A percentile compares a stretch with the other conserved stretches of the same genome.
Evolutionary conservation across 345 rosid genomes (phyloP).

Genomic region (Eucalyptus globulus): DNA sequence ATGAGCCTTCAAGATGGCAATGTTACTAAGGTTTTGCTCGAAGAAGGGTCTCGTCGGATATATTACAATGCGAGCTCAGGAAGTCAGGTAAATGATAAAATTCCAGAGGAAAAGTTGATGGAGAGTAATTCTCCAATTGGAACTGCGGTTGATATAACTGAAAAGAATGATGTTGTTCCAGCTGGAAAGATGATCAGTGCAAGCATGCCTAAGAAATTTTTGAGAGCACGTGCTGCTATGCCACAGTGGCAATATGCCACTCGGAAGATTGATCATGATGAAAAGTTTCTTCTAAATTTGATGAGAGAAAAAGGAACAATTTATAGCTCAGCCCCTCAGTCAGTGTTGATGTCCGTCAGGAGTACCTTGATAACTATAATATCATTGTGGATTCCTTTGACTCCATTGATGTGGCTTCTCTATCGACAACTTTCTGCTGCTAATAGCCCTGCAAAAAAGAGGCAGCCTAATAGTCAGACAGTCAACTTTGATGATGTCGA

Average conservation of each 20-base stretch:
- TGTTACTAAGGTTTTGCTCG: conserved; percentile 64
- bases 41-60: conserved; percentile 92
- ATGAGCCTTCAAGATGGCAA: conserved; percentile 54
- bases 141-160: conserved; percentile 5
- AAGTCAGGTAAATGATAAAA: conserved; percentile 6
- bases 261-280: conserved; percentile 82
- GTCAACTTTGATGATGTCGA: conserved; percentile 87
- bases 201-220: conserved; percentile 14
- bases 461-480: conserved; percentile 40
- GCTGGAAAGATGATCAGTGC: neutral
- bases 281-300: conserved; percentile 79
- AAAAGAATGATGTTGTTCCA: conserved; percentile 6
- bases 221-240: conserved; percentile 16
- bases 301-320: conserved; percentile 85
- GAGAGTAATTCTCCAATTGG: conserved; percentile 1
- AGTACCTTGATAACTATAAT: conserved; percentile 53
- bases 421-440: conserved; percentile 87
- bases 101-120: conserved; percentile 14
- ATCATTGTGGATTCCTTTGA: conserved; percentile 80
- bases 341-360: conserved; percentile 61
- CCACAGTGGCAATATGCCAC: conserved; percentile 77
- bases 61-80: conserved; percentile 35
- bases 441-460: conserved; percentile 73
- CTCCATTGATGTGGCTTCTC: conserved; percentile 94
- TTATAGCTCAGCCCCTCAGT: conserved; percentile 88